Conservation (phyloP, 1,284 basidiomycete genomes). For the Athelia sp. region DNA sequence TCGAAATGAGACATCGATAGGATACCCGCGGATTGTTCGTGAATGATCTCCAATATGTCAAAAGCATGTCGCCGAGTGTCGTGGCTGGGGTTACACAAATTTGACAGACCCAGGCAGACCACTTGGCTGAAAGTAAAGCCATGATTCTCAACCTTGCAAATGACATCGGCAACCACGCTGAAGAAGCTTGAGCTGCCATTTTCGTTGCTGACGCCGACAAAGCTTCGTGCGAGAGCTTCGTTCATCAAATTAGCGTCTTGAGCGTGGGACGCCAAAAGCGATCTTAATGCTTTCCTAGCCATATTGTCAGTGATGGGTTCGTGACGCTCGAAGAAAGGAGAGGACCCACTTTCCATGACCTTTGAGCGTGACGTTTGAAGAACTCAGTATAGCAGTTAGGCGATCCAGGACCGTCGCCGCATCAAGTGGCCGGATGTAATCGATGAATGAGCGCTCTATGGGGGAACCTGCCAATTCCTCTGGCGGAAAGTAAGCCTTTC, state of each 20-base stretch:
- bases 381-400: constrained; percentile 61
- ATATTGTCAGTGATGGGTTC: constrained; percentile 1
- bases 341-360: constrained; percentile 56
- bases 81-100: constrained; percentile 74
- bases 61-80: constrained; percentile 76
- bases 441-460: constrained; percentile 44
- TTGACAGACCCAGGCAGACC: constrained; percentile 80
- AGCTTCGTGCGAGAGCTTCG: constrained; percentile 70
- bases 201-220: constrained; percentile 53
- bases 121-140: constrained; percentile 73
- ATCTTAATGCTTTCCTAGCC: constrained; percentile 71
- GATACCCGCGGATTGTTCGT: constrained; percentile 57
- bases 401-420: constrained; percentile 54
- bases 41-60: constrained; percentile 71
- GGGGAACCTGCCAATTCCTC: constrained; percentile 56
- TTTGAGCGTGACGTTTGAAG: constrained; percentile 45
- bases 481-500: constrained; percentile 69
- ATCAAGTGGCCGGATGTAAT: constrained; percentile 50
- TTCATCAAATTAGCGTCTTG: constrained; percentile 60
- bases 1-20: constrained; percentile 70
- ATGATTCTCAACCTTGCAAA: constrained; percentile 54
- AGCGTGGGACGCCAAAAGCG: constrained; percentile 61
- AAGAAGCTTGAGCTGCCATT: constrained; percentile 69
- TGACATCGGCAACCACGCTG: constrained; percentile 73
- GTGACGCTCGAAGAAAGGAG: no score